Conservation (phyloP, 345 rosid genomes). For the Ceriops zippeliana region DNA sequence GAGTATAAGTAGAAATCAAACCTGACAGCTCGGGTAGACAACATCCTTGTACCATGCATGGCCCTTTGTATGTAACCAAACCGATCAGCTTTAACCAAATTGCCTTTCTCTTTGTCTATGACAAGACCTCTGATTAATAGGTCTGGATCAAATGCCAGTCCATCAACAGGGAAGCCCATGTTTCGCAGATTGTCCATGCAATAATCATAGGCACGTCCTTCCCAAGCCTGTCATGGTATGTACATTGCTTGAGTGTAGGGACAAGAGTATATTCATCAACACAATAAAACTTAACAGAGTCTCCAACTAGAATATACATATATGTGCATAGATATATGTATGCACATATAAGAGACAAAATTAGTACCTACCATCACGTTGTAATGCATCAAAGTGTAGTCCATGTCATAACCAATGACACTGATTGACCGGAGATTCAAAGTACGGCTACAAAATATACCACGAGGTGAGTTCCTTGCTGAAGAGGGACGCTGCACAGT, state of each 20-base stretch:
- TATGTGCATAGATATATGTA: neutral
- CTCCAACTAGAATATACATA: neutral
- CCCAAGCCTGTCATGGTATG: conserved; percentile 74
- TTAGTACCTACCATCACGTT: conserved; percentile 65
- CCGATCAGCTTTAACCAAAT: conserved; percentile 93
- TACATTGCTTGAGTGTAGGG: neutral
- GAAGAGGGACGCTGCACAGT: conserved; percentile 70
- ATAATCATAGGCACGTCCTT: conserved; percentile 95
- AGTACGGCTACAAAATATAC: conserved; percentile 92
- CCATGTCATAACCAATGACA: conserved; percentile 99
- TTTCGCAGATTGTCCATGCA: conserved; percentile 80
- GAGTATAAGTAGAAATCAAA: conserved; percentile 20
- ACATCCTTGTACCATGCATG: conserved; percentile 91
- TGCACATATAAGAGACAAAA: neutral
- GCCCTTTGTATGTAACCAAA: conserved; percentile 93
- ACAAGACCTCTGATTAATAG: conserved; percentile 95
- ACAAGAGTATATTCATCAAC: too few species aligned
- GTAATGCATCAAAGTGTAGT: conserved; percentile 93
- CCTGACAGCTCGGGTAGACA: conserved; percentile 88
- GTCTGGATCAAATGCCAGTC: conserved; percentile 84
- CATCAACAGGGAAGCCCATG: conserved; percentile 91
- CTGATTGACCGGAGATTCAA: conserved; percentile 90
- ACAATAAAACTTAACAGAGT: too few species aligned
- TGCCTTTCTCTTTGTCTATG: conserved; percentile 93
- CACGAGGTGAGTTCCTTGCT: conserved; percentile 76